Base-by-base conservation (phyloP, 805 yeast species). In the Yamadazyma nakazawae region DNA sequence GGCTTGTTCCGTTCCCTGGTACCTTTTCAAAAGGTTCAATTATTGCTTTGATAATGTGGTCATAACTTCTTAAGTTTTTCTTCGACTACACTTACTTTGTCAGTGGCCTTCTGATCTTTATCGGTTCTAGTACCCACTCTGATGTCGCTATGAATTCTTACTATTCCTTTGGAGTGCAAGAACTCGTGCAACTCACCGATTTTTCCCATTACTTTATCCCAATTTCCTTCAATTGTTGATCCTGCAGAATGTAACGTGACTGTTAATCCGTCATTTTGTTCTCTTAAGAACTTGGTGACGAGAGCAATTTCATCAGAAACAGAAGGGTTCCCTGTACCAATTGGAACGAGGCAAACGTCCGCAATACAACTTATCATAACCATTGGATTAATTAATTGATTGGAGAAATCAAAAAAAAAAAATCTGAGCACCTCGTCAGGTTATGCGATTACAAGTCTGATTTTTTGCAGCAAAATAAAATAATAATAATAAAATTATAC, bases 201-300 rank as follows among this genome's bases (percentile, higher is more conserved):
- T 44, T 88, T 66, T 30, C 74, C 79, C 81, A 82, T 84, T 1
- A 90, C 96, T 46, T 85, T 90, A 57, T 82, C 81, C 96, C 96
- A 90, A n/a, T 89, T 90, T 1, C 97, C 97, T 57, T 86, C 85
- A 55, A 85, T 82, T 1, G 96, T 88, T 6, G 96, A 89, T 2
- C 97, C 97, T 2, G 97, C 97, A 55, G 95, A 85, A 65, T 89
- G 97, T 49, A 89, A 69, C 1, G 87, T 81, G 51, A 84, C 81
- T 42, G 81, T 74, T 45, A 89, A 68, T 2, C 50, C 53, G 5
- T 45, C 51, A 2, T 79, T 83, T 26, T 86, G 79, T 19, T 73
- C 73, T 48, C 84, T 73, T 21, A 89, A 82, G 45, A 80, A 63
- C 24, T 76, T 68, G 51, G 89, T 92, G 35, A 85, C 81, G 40